Percentiles rank a stretch among this genome's conserved stretches.
These are phyloP conservation scores for Pythium rishiriense DNA, from an alignment of 352 stramenopile genomes.

Conservation along the genomic window DNA sequence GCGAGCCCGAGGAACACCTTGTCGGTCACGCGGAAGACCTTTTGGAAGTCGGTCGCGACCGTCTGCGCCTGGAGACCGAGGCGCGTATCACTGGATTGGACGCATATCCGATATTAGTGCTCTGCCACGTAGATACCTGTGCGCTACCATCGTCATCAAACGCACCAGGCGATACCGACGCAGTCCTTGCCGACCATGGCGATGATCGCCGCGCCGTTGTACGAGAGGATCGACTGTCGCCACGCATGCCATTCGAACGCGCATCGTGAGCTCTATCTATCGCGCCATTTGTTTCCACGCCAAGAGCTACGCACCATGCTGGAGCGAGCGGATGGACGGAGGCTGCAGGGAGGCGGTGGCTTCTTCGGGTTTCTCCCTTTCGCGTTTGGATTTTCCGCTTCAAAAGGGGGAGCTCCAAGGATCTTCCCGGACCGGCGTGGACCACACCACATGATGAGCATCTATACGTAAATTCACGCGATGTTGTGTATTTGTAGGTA, in stretches of 20 bases:
- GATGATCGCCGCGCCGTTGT: slow-evolving; percentile 99
- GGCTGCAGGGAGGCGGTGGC: not conserved
- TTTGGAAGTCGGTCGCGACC: slow-evolving; percentile 97
- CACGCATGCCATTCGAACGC: slow-evolving; percentile 6
- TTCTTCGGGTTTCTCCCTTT: slow-evolving; percentile 17
- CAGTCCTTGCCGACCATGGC: slow-evolving; percentile 99
- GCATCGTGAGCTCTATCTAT: slow-evolving; percentile 7
- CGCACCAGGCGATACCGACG: slow-evolving; percentile 96
- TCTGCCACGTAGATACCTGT: too few relatives aligned
- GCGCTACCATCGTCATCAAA: not conserved
- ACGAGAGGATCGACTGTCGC: slow-evolving; percentile 88
- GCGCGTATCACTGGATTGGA: slow-evolving; percentile 88
- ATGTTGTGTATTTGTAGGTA: not conserved
- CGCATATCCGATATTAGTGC: not conserved
- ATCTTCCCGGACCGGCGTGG: slow-evolving; percentile 16
- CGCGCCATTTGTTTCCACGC: not conserved
- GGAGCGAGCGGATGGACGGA: not conserved
- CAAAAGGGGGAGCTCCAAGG: slow-evolving; percentile 19
- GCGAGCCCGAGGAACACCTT: slow-evolving; percentile 95
- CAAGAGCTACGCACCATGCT: slow-evolving; percentile 20
- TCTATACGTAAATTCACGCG: not conserved
- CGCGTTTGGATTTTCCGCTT: slow-evolving; percentile 20
- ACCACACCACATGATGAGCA: slow-evolving; percentile 25
- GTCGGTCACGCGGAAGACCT: slow-evolving; percentile 98
- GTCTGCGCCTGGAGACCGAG: slow-evolving; percentile 97